Evolutionary conservation across 83 land plant genomes (phyloP).

Genomic region (Thuja plicata): DNA sequence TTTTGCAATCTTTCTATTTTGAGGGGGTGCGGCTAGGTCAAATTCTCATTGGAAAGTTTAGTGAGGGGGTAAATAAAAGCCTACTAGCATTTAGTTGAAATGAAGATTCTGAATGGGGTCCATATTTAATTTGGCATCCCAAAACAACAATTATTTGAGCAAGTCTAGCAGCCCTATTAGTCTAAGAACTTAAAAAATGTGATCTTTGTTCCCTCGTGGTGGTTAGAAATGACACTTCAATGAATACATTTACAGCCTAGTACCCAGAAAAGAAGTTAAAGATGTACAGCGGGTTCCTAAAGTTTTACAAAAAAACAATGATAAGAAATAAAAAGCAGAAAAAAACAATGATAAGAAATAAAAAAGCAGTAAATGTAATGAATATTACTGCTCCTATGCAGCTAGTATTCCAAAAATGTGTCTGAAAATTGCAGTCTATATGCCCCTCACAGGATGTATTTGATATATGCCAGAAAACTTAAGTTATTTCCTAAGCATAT

Average conservation of each 20-base stretch:
- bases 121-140: background rate
- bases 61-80: background rate
- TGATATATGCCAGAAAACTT: background rate
- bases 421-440: background rate
- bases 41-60: background rate
- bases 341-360: background rate
- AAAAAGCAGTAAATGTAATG: background rate
- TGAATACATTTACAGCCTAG: background rate
- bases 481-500: background rate
- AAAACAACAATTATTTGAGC: background rate
- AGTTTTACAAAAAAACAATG: background rate
- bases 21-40: background rate
- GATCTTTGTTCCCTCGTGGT: background rate
- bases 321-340: background rate
- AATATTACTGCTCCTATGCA: background rate
- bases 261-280: background rate
- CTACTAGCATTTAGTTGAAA: background rate
- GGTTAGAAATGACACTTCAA: background rate
- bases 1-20: background rate
- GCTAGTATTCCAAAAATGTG: background rate
- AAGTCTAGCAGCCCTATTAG: background rate
- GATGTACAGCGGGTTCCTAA: background rate
- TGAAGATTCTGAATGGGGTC: background rate
- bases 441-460: background rate
- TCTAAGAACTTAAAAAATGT: background rate